Conservation (phyloP, 1,284 basidiomycete species). For the Sphaerobolus stellatus region DNA sequence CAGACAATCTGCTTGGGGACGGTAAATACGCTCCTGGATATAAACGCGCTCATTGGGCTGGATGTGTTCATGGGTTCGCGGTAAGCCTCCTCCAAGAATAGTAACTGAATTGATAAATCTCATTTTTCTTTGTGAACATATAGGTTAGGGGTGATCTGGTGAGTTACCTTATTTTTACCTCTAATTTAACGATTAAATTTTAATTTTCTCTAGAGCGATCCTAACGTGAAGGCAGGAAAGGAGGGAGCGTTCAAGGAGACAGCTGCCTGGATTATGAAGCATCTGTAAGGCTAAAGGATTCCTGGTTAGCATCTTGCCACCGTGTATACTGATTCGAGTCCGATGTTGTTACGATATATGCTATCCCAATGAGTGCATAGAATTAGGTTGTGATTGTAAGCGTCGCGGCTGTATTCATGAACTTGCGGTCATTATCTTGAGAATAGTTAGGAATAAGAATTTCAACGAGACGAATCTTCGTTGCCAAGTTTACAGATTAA, state of each 20-base stretch:
- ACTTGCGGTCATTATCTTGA: conserved; percentile 47
- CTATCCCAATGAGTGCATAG: no score
- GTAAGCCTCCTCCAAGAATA: conserved; percentile 35
- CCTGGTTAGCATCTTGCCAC: no score
- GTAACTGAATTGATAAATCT: background rate
- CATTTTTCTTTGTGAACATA: background rate
- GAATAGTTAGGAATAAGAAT: no score
- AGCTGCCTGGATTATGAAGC: conserved; percentile 10
- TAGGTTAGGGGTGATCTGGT: conserved; percentile 46
- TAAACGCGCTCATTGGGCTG: conserved; percentile 53
- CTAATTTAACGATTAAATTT: conserved; percentile 18
- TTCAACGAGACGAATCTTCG: no score
- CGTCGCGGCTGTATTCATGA: conserved; percentile 64
- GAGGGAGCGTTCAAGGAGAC: conserved; percentile 8
- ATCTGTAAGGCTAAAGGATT: no score
- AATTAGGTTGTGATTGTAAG: no score
- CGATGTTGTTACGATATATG: no score
- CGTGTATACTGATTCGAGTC: no score
- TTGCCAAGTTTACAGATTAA: no score
- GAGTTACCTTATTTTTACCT: background rate
- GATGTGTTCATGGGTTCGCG: conserved; percentile 64
- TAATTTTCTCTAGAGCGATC: conserved; percentile 33
- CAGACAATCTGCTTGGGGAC: conserved; percentile 56
- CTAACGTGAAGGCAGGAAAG: conserved; percentile 23
- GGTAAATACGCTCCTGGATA: conserved; percentile 56